phyloP scores from a whole-genome alignment of 257 asterid genomes.

The Solanum lycopersicoides region DNA sequence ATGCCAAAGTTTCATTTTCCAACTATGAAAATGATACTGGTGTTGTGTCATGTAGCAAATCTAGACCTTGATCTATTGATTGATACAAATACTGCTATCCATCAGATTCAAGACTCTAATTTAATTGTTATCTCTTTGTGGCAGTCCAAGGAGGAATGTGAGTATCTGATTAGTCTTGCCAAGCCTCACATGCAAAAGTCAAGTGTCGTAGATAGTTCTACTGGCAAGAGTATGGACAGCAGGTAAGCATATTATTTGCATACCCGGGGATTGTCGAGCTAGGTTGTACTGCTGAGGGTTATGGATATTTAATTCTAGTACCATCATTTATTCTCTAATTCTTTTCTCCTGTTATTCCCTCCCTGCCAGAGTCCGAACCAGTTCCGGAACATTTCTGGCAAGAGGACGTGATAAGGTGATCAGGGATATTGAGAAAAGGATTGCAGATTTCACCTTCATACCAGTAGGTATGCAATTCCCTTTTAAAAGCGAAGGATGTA shows the following conservation, averaged over 20 bases:
- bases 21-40: not conserved
- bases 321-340: not conserved
- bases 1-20: not conserved
- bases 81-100: not conserved
- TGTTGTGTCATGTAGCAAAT: not conserved
- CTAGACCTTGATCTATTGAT: not conserved
- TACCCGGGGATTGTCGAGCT: not conserved
- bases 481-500: not conserved
- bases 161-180: slow-evolving; percentile 79
- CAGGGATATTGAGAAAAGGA: slow-evolving; percentile 72
- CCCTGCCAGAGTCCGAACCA: slow-evolving; percentile 75
- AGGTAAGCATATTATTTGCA: slow-evolving; percentile 36
- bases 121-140: not conserved
- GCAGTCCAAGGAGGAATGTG: slow-evolving; percentile 93
- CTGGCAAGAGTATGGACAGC: slow-evolving; percentile 91
- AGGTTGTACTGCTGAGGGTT: not conserved
- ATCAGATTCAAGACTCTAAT: not conserved
- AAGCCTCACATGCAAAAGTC: slow-evolving; percentile 87
- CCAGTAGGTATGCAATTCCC: slow-evolving; percentile 57
- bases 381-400: slow-evolving; percentile 90
- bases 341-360: not conserved
- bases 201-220: slow-evolving; percentile 75
- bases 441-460: slow-evolving; percentile 92
- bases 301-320: not conserved
- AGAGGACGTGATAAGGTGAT: slow-evolving; percentile 83